Evolutionary conservation across 2,329 filamentous ascomycete species (phyloP).

Genomic region (Fusarium nelsonii): DNA sequence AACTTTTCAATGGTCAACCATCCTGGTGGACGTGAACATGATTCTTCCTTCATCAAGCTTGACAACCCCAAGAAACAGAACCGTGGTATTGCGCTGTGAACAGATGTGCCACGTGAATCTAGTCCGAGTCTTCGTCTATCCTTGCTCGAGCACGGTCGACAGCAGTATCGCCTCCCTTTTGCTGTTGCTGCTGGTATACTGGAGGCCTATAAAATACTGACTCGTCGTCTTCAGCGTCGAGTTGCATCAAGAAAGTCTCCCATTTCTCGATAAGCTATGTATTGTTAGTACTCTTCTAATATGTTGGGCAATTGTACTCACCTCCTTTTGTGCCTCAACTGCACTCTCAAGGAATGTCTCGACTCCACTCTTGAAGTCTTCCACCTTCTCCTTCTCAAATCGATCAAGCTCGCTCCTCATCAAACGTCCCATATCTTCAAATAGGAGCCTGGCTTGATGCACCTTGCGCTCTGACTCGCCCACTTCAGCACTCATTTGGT

Average conservation of each 20-base stretch:
- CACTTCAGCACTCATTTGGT: slow-evolving; percentile 92
- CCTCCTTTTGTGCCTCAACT: slow-evolving; percentile 98
- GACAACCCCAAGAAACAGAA: slow-evolving; percentile 28
- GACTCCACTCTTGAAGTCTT: slow-evolving; percentile 98
- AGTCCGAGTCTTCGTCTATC: slow-evolving; percentile 72
- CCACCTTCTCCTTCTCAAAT: slow-evolving; percentile 97
- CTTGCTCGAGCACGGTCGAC: slow-evolving; percentile 70
- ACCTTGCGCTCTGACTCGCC: slow-evolving; percentile 94
- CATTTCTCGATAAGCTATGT: slow-evolving; percentile 82
- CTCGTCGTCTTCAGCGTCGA: slow-evolving; percentile 93
- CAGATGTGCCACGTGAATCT: slow-evolving; percentile 42
- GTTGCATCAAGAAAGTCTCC: slow-evolving; percentile 97
- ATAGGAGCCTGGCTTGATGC: slow-evolving; percentile 88
- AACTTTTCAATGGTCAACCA: slow-evolving; percentile 40
- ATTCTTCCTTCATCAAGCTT: slow-evolving; percentile 14
- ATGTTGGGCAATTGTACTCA: slow-evolving; percentile 57
- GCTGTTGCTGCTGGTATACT: slow-evolving; percentile 66
- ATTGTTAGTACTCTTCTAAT: slow-evolving; percentile 42
- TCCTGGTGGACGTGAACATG: slow-evolving; percentile 22
- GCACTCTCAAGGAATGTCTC: slow-evolving; percentile 98
- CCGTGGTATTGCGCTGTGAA: slow-evolving; percentile 27
- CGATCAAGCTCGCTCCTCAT: slow-evolving; percentile 92
- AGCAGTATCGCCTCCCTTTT: slow-evolving; percentile 68
- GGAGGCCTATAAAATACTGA: slow-evolving; percentile 74
- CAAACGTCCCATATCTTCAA: slow-evolving; percentile 96